These are phyloP conservation scores for Botryotinia calthae DNA, from an alignment of 2,329 filamentous ascomycete species.

Conservation along the genomic window DNA sequence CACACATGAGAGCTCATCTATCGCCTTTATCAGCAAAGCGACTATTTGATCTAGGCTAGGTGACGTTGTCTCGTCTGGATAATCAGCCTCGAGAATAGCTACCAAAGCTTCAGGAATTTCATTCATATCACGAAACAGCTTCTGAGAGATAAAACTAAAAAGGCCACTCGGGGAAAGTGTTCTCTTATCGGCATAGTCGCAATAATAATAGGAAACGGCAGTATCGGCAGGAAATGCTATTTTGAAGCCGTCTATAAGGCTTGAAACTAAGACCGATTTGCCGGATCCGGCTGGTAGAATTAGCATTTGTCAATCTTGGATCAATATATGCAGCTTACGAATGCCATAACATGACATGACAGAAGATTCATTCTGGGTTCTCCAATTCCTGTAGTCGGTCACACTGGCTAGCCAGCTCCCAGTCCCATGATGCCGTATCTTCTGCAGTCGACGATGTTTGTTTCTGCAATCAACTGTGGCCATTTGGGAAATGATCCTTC, in stretches of 20 bases:
- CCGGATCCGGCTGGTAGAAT: background rate
- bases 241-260: background rate
- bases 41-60: background rate
- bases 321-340: background rate
- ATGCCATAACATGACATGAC: constrained; percentile 1
- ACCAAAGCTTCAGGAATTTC: background rate
- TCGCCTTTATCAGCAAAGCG: background rate
- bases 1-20: background rate
- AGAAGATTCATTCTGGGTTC: background rate
- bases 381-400: background rate
- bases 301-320: background rate
- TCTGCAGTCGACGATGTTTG: background rate
- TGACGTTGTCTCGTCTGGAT: background rate
- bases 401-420: background rate
- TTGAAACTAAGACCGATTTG: constrained; percentile 6
- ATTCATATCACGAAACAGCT: background rate
- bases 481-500: background rate
- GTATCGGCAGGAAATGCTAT: background rate
- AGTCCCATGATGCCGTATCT: background rate
- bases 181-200: constrained; percentile 24
- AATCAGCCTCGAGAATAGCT: background rate
- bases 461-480: background rate
- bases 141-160: background rate
- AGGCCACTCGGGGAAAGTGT: constrained; percentile 9
- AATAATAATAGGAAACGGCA: constrained; percentile 20